phyloP scores from a whole-genome alignment of 768 basidiomycete species.

The Tulasnella sp. region DNA sequence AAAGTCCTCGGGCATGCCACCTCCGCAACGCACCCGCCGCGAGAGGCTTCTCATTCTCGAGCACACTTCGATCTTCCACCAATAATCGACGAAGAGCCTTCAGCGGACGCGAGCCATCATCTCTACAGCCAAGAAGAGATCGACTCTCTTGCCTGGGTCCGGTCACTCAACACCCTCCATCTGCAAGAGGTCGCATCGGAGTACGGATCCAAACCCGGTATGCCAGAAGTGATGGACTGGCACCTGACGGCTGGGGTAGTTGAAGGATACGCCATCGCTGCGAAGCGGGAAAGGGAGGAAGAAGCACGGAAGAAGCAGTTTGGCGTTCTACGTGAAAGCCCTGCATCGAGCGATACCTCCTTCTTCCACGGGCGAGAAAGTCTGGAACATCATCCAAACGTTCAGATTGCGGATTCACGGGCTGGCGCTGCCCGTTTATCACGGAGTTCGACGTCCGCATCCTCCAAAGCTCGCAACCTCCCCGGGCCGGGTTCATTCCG shows the following conservation, averaged over 20 bases:
- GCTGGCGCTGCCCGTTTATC: background rate
- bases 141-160: slow-evolving; percentile 24
- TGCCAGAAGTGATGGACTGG: slow-evolving; percentile 34
- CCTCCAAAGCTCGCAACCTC: background rate
- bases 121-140: slow-evolving; percentile 21
- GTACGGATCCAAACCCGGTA: background rate
- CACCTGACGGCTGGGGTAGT: slow-evolving; percentile 35
- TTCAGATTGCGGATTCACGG: background rate
- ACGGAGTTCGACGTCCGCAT: background rate
- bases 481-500: background rate
- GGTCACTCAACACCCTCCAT: slow-evolving; percentile 20
- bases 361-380: background rate
- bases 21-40: background rate
- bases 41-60: background rate
- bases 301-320: background rate
- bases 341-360: slow-evolving; percentile 13
- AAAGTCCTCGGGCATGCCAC: background rate
- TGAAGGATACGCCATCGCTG: slow-evolving; percentile 26
- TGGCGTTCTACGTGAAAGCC: slow-evolving; percentile 9
- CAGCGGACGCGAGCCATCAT: background rate
- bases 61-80: slow-evolving; percentile 23
- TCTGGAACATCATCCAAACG: background rate
- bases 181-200: slow-evolving; percentile 23
- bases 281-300: background rate
- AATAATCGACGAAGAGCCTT: slow-evolving; percentile 19